phyloP scores from a whole-genome alignment of 192 early-diverging fungal genomes.

The Dissophora globulifera region DNA sequence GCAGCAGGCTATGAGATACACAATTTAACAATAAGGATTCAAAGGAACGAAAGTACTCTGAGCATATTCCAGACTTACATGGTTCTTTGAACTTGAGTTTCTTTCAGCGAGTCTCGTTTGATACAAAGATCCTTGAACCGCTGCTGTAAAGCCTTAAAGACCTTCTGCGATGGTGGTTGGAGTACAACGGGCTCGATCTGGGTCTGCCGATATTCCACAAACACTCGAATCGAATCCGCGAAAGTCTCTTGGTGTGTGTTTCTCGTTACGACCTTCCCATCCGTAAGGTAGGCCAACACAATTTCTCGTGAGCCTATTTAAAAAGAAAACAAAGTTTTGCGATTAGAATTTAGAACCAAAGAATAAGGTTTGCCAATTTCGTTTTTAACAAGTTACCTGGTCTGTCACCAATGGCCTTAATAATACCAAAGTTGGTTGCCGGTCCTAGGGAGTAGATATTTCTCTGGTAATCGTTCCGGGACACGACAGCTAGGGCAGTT shows the following conservation, averaged over 20 bases:
- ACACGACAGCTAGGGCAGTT: constrained; percentile 6
- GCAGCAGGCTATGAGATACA: no score
- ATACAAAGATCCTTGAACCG: constrained; percentile 3
- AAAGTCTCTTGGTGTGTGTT: constrained; percentile 5
- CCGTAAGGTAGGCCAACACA: not conserved
- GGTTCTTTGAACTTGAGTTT: not conserved
- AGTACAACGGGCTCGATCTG: not conserved
- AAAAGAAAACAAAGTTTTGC: not conserved
- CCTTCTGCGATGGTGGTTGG: not conserved
- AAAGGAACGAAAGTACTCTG: no score
- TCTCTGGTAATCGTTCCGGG: constrained; percentile 5
- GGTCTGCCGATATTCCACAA: not conserved
- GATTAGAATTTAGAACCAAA: not conserved
- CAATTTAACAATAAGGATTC: no score
- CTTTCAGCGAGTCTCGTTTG: not conserved
- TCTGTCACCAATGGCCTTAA: constrained; percentile 2
- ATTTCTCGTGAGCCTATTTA: not conserved
- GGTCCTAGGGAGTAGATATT: constrained; percentile 7
- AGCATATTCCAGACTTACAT: no score
- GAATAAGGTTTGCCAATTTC: not conserved
- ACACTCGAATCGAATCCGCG: constrained; percentile 2
- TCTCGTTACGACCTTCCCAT: not conserved
- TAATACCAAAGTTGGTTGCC: not conserved
- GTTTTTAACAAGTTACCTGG: constrained; percentile 6
- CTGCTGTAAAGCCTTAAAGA: not conserved